A percentile compares a stretch with the other conserved stretches of the same genome.
Conservation (phyloP, 2,329 filamentous ascomycete species). For the Hypomyces rosellus region DNA sequence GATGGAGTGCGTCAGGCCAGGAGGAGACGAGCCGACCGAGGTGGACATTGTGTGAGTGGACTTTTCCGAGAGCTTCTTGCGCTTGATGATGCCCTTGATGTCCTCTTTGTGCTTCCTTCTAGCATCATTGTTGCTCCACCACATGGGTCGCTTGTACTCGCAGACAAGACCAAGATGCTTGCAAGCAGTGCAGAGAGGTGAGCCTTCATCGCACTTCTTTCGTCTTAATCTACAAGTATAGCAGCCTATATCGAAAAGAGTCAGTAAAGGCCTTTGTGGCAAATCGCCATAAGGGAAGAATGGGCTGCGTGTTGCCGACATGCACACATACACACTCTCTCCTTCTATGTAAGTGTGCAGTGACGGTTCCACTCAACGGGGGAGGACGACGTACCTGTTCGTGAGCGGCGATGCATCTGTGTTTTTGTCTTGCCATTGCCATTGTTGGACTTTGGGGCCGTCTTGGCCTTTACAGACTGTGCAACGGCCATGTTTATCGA, state of each 20-base stretch:
- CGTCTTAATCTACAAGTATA: conserved; percentile 61
- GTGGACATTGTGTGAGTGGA: conserved; percentile 51
- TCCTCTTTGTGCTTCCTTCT: conserved; percentile 82
- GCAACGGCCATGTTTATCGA: conserved; percentile 56
- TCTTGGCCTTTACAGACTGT: conserved; percentile 53
- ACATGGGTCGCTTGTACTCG: conserved; percentile 93
- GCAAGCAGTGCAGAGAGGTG: conserved; percentile 58
- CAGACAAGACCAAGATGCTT: conserved; percentile 75
- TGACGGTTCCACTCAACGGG: background rate
- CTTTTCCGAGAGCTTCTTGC: conserved; percentile 91
- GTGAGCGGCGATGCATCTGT: conserved; percentile 90
- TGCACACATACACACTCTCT: no score
- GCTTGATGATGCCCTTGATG: conserved; percentile 97
- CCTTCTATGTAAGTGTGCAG: no score
- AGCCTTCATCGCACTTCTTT: conserved; percentile 64
- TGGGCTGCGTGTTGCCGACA: no score
- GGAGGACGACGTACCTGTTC: conserved; percentile 67
- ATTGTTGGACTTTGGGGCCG: conserved; percentile 47
- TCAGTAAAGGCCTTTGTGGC: background rate
- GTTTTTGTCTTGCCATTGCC: conserved; percentile 59
- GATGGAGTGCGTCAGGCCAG: conserved; percentile 72
- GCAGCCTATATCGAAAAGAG: conserved; percentile 42
- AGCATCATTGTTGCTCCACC: conserved; percentile 94
- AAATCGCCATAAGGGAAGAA: no score
- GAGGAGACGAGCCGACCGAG: conserved; percentile 63